A percentile compares a stretch with the other conserved stretches of the same genome.
phyloP scores from a whole-genome alignment of 257 asterid species.

The Primulina huaijiensis region DNA sequence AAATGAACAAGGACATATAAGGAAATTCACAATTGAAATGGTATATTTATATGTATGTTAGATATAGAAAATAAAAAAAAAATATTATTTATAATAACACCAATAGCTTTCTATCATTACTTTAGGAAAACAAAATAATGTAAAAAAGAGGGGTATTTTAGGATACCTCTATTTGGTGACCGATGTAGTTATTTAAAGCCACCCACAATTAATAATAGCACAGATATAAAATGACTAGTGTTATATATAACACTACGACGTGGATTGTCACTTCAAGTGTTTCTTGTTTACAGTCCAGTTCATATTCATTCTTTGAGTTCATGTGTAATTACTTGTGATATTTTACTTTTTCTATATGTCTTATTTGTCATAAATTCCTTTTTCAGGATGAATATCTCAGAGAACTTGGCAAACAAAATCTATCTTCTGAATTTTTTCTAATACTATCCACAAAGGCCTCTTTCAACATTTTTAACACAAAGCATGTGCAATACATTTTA shows the following conservation, averaged over 20 bases:
- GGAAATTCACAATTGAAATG: no score
- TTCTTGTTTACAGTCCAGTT: slow-evolving; percentile 14
- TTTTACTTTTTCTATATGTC: slow-evolving; percentile 13
- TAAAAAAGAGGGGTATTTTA: no score
- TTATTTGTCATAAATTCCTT: slow-evolving; percentile 22
- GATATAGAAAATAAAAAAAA: no score
- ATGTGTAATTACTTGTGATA: slow-evolving; percentile 8
- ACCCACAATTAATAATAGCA: no score
- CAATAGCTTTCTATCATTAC: no score
- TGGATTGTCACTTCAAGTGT: slow-evolving; percentile 9
- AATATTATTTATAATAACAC: no score
- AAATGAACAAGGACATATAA: no score
- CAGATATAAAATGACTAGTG: no score
- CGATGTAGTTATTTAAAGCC: no score
- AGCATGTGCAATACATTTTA: slow-evolving; percentile 55
- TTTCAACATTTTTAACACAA: slow-evolving; percentile 57
- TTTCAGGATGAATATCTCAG: slow-evolving; percentile 58
- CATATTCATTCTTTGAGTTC: slow-evolving; percentile 11
- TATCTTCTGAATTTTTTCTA: slow-evolving; percentile 54
- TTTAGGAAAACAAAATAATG: no score
- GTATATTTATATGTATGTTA: no score
- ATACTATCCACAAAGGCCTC: slow-evolving; percentile 55
- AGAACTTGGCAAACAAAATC: slow-evolving; percentile 44
- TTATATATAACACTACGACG: neutral
- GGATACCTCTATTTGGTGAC: no score